Percentiles rank a stretch among this genome's conserved stretches.
Evolutionary conservation across 139 green algal genomes (phyloP).

Genomic region (Chlorella sorokiniana): DNA sequence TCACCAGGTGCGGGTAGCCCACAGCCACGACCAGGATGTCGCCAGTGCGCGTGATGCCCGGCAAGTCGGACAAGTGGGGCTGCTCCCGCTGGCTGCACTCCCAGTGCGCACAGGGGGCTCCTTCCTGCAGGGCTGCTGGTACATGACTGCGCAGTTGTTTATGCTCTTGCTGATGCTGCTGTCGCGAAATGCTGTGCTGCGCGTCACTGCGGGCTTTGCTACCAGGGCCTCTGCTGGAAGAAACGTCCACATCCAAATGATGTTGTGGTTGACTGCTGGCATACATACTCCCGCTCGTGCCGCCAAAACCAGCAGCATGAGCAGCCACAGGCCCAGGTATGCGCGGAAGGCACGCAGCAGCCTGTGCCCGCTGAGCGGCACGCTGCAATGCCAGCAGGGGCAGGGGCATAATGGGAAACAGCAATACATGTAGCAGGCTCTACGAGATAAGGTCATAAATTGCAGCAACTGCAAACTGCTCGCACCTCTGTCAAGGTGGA

Average conservation of each 20-base stretch:
- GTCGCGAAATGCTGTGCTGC: too few species aligned
- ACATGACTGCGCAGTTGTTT: neutral
- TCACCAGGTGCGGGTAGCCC: constrained; percentile 63
- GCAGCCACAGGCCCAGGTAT: constrained; percentile 22
- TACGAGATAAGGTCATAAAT: neutral
- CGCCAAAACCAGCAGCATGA: neutral
- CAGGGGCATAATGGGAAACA: neutral
- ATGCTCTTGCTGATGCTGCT: neutral
- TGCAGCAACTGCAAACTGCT: neutral
- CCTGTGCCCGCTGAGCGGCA: constrained; percentile 28
- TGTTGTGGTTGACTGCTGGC: neutral
- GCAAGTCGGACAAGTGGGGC: constrained; percentile 24
- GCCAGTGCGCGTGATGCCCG: constrained; percentile 55
- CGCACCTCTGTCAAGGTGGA: constrained; percentile 1
- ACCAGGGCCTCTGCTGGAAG: too few species aligned
- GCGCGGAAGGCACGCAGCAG: constrained; percentile 34
- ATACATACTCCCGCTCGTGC: neutral
- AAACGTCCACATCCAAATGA: neutral
- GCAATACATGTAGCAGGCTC: neutral
- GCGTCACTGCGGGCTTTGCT: too few species aligned
- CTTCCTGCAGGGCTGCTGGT: neutral
- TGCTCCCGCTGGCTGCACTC: neutral
- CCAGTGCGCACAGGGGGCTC: too few species aligned
- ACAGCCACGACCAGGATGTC: constrained; percentile 86
- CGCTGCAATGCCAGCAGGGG: constrained; percentile 1